Conservation (phyloP, 176 grass and related monocot genomes). For the Phragmites australis region DNA sequence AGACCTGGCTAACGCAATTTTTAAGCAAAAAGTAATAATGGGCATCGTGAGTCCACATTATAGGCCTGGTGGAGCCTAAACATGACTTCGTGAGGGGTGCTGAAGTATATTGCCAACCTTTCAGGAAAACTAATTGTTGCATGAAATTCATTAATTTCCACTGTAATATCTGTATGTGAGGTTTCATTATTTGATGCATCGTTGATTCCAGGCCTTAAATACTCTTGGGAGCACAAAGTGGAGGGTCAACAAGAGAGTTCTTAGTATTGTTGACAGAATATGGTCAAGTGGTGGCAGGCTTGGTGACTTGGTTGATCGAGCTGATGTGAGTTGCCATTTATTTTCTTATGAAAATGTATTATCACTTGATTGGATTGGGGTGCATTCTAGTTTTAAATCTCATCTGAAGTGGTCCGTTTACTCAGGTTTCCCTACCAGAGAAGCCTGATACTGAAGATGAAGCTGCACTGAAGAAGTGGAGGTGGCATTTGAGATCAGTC, state of each 20-base stretch:
- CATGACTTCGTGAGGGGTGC: neutral
- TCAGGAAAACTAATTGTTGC: neutral
- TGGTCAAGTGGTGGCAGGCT: constrained; percentile 90
- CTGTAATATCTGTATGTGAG: neutral
- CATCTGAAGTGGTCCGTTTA: constrained; percentile 24
- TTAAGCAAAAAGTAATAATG: neutral
- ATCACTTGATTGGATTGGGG: neutral
- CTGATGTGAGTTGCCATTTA: constrained; percentile 68
- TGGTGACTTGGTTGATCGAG: constrained; percentile 84
- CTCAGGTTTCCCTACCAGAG: constrained; percentile 72
- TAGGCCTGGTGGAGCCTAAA: neutral
- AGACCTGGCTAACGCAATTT: neutral
- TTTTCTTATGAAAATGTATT: constrained; percentile 18
- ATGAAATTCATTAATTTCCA: neutral
- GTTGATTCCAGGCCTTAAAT: constrained; percentile 80
- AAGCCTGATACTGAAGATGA: constrained; percentile 89
- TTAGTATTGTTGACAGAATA: constrained; percentile 90
- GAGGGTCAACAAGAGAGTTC: constrained; percentile 92
- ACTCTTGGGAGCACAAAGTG: constrained; percentile 92
- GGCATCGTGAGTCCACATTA: neutral
- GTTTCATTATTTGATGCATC: constrained; percentile 22
- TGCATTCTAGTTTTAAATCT: constrained; percentile 3
- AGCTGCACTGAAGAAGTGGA: constrained; percentile 68
- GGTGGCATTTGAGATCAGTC: constrained; percentile 52
- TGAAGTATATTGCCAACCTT: neutral